Evolutionary conservation across 106 monocot species (phyloP), one percentile per base, ranked within the genome.

Genomic region (Platanthera zijinensis): DNA sequence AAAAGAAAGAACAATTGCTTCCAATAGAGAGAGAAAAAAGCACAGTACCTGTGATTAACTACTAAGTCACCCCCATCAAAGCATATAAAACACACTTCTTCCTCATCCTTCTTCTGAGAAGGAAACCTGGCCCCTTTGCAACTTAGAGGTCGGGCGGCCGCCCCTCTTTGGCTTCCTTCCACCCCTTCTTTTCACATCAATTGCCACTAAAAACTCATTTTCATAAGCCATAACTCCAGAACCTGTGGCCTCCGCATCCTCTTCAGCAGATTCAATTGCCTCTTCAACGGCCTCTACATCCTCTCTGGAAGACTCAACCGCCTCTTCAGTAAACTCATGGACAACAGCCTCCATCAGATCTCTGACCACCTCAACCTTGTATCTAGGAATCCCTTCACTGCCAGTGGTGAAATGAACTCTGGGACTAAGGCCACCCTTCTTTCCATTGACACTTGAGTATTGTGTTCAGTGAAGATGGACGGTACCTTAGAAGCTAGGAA

Each of bases 21-120:
- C 25, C 25, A 25, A 25, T 25, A 25, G 25, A 25, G 25, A 25
- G 25, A 25, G 25, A 25, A 25, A 25, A 25, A 25, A 25, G 25
- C 25, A 25, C 25, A 25, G 25, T 25, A 25, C 25, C 25, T 25
- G 25, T 25, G 25, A 25, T 25, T 25, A 10, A 89, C 81, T 10
- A 89, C 89, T 69, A 89, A 84, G 46, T 89, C 82, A 69, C 89
- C 89, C 7, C 89, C 89, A 80, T 86, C 89, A 51, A 89, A 89
- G 61, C 89, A 89, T 70, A 89, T 89, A 68, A 89, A 89, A 77
- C 89, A 89, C 25, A 89, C 76, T 28, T 80, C 83, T 25, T 83
- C 86, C 53, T 80, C 89, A 28, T 79, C 84, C 82, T 89, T 84
- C 59, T 69, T 83, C 28, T 14, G 82, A 53, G 47, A 72, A 18